Evolutionary conservation across 164 flowering plant genomes (phyloP), one percentile per base, ranked within the genome.

Genomic region (Tinospora cordifolia): DNA sequence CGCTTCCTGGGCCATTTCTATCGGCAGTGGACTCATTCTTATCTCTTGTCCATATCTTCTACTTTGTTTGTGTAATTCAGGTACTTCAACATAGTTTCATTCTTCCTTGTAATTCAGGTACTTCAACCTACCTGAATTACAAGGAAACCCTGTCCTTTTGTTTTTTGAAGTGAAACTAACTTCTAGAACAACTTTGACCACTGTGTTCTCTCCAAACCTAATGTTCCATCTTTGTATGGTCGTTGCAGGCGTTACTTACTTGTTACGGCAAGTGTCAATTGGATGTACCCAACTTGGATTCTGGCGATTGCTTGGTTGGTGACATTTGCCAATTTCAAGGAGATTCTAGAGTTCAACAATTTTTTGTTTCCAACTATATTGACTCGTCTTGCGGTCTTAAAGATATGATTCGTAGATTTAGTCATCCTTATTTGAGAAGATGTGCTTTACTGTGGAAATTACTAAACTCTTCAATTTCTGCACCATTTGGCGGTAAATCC

Each of bases 361-460:
- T 78, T 79, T 90, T 90, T 79, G 77, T 75, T 49, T 89, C 96
- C 66, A 82, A 81, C 65, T 74, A 82, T 73, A 74, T 86, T 59
- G 88, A 86, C 74, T 66, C 81, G 44, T 77, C 84, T 69, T 75
- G 75, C 78, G 78, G 79, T 71, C 74, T 84, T n/a, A 78, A 80
- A 67, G 86, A 84, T 68, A 66, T 72, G 65, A 79, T 94, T 74
- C 89, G 89, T 22, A 80, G 79, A 62, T 77, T 87, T 69, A 85
- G 84, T 70, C 82, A 83, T 70, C 97, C 99, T 68, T 94, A 81
- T 75, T 71, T 94, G 71, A 76, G 99, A 69, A 90, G 97, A 75
- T 94, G 97, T 83, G 87, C 88, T 22, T 80, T 92, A 81, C 73
- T 94, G 69, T 88, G 88, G 89, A 88, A 87, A 72, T 74, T 92